Base-by-base conservation (phyloP, 2,329 filamentous ascomycete species). In the Cladosporium sp. region DNA sequence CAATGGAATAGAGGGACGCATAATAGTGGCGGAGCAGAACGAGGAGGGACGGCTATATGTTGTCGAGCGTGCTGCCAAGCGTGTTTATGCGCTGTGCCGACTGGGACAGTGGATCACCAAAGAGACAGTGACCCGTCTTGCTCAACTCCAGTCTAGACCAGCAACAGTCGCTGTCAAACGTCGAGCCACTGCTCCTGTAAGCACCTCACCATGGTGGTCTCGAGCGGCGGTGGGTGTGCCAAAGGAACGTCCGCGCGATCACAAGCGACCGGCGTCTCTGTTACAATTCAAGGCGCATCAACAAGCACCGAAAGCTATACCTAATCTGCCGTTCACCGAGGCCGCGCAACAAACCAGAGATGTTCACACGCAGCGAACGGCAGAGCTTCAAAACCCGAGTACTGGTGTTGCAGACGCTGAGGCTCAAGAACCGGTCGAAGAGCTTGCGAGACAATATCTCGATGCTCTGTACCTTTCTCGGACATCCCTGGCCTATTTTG, bases 401-500 rank as follows among this genome's bases (percentile, higher is more conserved):
- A 21, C 6, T 49, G 29, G 46, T 11, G 12, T 18, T 29, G 28
- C 37, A 18, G 31, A 62, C 26, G 28, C 55, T 44, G 35, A 49
- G 8, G 61, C 64, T 14, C 35, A 69, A 26, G 68, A 73, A 14
- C 53, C 65, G 3, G 62, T 76, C 16, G 71, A 76, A 63, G 74
- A 76, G 31, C 66, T 76, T 28, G 61, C 73, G 5, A 73, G 74
- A 28, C 73, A 78, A 56, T 79, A 78, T 66, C 72, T 83, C 23
- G 80, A 83, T 16, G 77, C 80, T 35, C 70, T 84, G 68, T 83
- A 85, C 74, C 70, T 80, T 12, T 79, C 75, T 10, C 78, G 91
- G 84, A 91, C 90, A 37, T 92, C 91, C 3, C 80, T 94, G 65
- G 91, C 91, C 66, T 95, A 93, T 77, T 93, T 94, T 77, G 89